Evolutionary conservation across 495 filamentous ascomycete species (phyloP).

Genomic region (Penicillium steckii): DNA sequence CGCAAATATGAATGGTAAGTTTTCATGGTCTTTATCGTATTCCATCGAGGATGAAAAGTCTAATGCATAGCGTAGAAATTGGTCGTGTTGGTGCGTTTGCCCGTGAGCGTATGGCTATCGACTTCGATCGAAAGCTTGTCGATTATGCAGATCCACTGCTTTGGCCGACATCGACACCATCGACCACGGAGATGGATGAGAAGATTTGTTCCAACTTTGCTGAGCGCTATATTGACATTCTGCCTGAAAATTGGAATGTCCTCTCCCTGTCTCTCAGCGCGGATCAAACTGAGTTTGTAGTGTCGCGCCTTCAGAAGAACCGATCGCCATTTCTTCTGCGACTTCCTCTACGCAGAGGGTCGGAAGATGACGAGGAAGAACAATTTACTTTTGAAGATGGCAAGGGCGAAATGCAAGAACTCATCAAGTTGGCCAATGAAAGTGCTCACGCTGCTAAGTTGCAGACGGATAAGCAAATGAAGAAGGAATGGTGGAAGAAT

Average conservation of each 20-base stretch:
- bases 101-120: conserved; percentile 43
- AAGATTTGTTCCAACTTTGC: conserved; percentile 35
- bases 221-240: conserved; percentile 54
- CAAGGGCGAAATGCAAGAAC: conserved; percentile 72
- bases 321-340: conserved; percentile 80
- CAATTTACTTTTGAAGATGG: conserved; percentile 81
- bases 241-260: conserved; percentile 80
- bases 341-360: conserved; percentile 77
- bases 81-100: conserved; percentile 47
- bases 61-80: conserved; percentile 31
- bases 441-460: conserved; percentile 73
- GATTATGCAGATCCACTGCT: conserved; percentile 40
- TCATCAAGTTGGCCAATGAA: conserved; percentile 74
- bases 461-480: conserved; percentile 58
- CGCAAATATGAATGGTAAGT: conserved; percentile 44
- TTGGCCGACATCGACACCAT: conserved; percentile 31
- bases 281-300: conserved; percentile 72
- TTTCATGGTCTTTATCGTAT: neutral
- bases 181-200: conserved; percentile 20
- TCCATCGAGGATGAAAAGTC: neutral
- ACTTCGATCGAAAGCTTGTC: conserved; percentile 42
- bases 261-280: conserved; percentile 83
- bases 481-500: conserved; percentile 84
- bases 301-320: conserved; percentile 71
- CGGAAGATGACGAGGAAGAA: conserved; percentile 79